Evolutionary conservation across 2,329 filamentous ascomycete species (phyloP), one percentile per base, ranked within the genome.

Genomic region (Apiospora rasikravindrae): DNA sequence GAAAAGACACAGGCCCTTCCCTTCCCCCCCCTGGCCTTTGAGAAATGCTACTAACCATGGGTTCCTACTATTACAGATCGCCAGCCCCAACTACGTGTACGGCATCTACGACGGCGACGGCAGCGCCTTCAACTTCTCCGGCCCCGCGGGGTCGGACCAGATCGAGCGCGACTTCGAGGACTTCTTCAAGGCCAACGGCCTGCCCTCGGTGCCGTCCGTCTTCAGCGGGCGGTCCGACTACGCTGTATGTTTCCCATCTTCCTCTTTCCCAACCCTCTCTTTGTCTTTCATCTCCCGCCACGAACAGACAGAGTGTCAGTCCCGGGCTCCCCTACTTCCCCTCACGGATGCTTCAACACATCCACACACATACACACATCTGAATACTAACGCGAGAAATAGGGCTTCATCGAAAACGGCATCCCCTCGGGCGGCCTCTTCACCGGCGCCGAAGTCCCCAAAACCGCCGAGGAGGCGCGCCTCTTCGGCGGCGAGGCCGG

Each of bases 201-300:
- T 83, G 69, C 84, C 84, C 74, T 87, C 83, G 73, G 86, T 84
- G 0, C 84, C 85, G 42, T 88, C 87, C 33, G 83, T 84, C 6
- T 91, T 91, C 73, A 86, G 88, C 76, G 88, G 88, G 6, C 86
- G 89, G 66, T 88, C 86, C 68, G 89, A 91, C 76, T 91, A 91
- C 75, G 87, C 85, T 53, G 57, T 64, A 40, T 2, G 57, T 40
- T 13, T 13, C 29, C 26, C 6, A 0, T n/a, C 19, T 8, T 2
- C 22, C 14, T 22, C 29, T 37, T 19, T 29, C 26, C 4, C 33
- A 1, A 1, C 26, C 53, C 10, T 33, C 49, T 24, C n/a, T 3
- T 29, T 53, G 11, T 24, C 24, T 2, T 19, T 45, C 14, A 16
- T 19, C 44, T 2, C 14, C 49, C n/a, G 37, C 8, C 37, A 37